A percentile compares a stretch with the other conserved stretches of the same genome.
Evolutionary conservation across 169 alveolate species (phyloP).

Genomic region (Plasmodium gonderi): DNA sequence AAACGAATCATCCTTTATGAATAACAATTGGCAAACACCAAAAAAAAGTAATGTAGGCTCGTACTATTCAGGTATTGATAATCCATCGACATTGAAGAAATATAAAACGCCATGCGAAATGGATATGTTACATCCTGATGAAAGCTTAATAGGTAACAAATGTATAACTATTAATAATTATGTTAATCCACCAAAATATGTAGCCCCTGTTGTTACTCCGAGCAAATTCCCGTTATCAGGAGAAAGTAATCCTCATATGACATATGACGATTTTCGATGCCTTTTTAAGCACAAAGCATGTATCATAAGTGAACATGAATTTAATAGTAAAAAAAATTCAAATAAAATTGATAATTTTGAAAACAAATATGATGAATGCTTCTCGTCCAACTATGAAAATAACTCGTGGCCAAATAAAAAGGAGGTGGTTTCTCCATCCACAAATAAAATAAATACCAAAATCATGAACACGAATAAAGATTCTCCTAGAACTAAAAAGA

Average conservation of each 20-base stretch:
- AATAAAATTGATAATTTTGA: slow-evolving; percentile 1
- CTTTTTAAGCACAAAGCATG: slow-evolving; percentile 64
- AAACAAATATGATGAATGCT: slow-evolving; percentile 10
- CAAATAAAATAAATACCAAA: background rate
- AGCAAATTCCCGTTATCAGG: slow-evolving; percentile 69
- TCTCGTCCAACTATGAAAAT: slow-evolving; percentile 15
- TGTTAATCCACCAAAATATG: slow-evolving; percentile 73
- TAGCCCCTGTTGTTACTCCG: slow-evolving; percentile 15
- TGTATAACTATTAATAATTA: slow-evolving; percentile 73
- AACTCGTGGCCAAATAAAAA: slow-evolving; percentile 65
- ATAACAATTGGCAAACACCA: slow-evolving; percentile 52
- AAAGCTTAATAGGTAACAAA: slow-evolving; percentile 72
- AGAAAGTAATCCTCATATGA: slow-evolving; percentile 31
- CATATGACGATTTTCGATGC: slow-evolving; percentile 58
- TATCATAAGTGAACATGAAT: slow-evolving; percentile 70
- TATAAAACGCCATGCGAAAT: slow-evolving; percentile 74
- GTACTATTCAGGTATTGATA: slow-evolving; percentile 49
- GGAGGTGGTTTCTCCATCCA: slow-evolving; percentile 13
- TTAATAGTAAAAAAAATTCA: slow-evolving; percentile 34
- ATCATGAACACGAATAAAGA: background rate
- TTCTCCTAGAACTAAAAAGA: slow-evolving; percentile 29
- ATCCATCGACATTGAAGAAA: slow-evolving; percentile 45
- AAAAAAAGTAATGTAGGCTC: slow-evolving; percentile 55
- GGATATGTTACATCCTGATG: slow-evolving; percentile 74
- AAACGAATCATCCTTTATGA: slow-evolving; percentile 29